These are phyloP conservation scores for Phyllosticta citriasiana DNA, from an alignment of 2,329 filamentous ascomycete species.

Conservation along the genomic window DNA sequence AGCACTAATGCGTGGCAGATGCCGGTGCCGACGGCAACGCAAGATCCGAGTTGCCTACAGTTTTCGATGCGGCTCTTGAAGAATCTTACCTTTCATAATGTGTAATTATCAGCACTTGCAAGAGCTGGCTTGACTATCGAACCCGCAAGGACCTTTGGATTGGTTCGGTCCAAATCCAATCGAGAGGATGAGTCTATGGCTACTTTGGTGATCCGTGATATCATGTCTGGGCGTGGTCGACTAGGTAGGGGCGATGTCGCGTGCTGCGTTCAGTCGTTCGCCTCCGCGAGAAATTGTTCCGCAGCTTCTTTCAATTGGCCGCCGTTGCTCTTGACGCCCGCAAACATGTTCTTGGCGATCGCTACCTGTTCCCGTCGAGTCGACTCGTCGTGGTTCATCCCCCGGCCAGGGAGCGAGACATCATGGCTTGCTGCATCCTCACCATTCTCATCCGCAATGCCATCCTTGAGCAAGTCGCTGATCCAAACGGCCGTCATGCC, in stretches of 20 bases:
- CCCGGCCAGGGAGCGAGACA: not conserved
- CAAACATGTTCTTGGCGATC: conserved; percentile 18
- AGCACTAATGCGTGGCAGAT: not conserved
- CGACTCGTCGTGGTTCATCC: conserved; percentile 10
- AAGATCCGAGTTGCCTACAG: too few species aligned
- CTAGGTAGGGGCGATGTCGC: not conserved
- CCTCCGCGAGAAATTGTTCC: not conserved
- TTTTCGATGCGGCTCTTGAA: too few species aligned
- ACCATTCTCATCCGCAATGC: not conserved
- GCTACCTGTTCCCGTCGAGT: conserved; percentile 14
- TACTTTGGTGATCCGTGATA: too few species aligned
- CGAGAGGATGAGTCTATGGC: too few species aligned
- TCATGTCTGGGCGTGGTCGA: too few species aligned
- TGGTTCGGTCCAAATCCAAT: too few species aligned
- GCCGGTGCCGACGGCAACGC: too few species aligned
- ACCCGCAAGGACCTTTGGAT: too few species aligned
- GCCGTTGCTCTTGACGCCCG: conserved; percentile 17
- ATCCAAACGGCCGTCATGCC: conserved; percentile 68
- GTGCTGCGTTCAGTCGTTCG: not conserved
- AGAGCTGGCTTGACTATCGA: too few species aligned
- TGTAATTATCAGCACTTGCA: too few species aligned
- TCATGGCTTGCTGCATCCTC: not conserved
- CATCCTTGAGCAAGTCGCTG: conserved; percentile 52
- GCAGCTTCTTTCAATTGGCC: conserved; percentile 13
- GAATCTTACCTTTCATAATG: too few species aligned